Conservation (phyloP, 331 rosid species). For the Rosa hybrid region DNA sequence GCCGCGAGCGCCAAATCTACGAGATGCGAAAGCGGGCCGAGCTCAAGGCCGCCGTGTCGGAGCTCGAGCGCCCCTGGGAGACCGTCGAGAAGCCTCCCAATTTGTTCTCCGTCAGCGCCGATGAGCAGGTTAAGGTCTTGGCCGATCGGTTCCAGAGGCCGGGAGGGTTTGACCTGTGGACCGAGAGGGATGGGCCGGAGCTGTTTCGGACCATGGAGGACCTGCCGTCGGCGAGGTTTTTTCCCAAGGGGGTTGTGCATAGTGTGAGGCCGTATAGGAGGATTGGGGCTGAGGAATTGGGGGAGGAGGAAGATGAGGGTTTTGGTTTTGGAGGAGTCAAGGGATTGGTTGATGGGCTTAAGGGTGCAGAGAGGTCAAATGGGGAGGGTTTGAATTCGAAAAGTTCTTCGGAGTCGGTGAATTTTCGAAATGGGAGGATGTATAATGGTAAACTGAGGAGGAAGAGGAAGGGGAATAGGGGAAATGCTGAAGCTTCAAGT, state of each 20-base stretch:
- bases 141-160: conserved; percentile 91
- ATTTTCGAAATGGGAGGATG: conserved; percentile 20
- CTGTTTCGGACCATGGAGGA: conserved; percentile 74
- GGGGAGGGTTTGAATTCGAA: conserved; percentile 23
- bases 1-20: conserved; percentile 85
- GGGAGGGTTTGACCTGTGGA: conserved; percentile 91
- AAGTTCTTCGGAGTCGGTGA: conserved; percentile 12
- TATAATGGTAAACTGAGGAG: conserved; percentile 33
- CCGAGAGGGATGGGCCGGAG: conserved; percentile 75
- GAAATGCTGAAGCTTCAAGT: conserved; percentile 38
- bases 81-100: conserved; percentile 68
- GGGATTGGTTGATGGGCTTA: conserved; percentile 20
- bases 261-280: conserved; percentile 69
- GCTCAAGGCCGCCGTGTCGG: conserved; percentile 79
- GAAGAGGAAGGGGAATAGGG: conserved; percentile 35
- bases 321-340: conserved; percentile 9
- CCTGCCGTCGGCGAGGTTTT: conserved; percentile 82
- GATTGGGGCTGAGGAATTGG: conserved; percentile 40
- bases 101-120: conserved; percentile 70
- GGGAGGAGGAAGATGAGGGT: conserved; percentile 14
- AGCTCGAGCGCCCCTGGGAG: conserved; percentile 95
- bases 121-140: conserved; percentile 86
- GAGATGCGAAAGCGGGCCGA: conserved; percentile 98
- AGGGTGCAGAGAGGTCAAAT: conserved; percentile 12
- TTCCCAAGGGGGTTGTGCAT: conserved; percentile 92